Evolutionary conservation across 306 rosid genomes (phyloP).

Genomic region (Dicorynia guianensis): DNA sequence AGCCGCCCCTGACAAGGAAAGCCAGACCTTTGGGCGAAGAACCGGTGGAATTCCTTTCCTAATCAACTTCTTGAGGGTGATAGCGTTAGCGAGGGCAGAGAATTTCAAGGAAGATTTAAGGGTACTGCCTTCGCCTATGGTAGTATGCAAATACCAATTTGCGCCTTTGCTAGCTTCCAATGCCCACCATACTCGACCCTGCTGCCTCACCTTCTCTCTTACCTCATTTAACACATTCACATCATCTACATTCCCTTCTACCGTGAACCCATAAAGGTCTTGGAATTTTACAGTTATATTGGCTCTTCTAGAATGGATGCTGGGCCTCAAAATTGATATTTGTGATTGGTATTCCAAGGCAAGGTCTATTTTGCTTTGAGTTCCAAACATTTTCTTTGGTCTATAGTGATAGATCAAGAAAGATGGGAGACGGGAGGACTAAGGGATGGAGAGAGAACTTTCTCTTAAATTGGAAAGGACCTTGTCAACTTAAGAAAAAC

Average conservation of each 20-base stretch:
- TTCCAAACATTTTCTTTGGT: conserved; percentile 68
- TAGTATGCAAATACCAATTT: conserved; percentile 86
- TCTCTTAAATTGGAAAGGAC: conserved; percentile 40
- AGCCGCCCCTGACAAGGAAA: conserved; percentile 92
- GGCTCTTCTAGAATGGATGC: conserved; percentile 92
- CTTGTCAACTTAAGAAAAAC: conserved; percentile 50
- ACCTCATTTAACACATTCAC: conserved; percentile 97
- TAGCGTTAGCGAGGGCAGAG: conserved; percentile 79
- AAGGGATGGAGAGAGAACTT: conserved; percentile 21
- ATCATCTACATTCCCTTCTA: conserved; percentile 99
- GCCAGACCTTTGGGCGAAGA: conserved; percentile 96
- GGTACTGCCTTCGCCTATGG: conserved; percentile 77
- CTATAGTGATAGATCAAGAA: conserved; percentile 49
- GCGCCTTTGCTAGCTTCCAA: conserved; percentile 96
- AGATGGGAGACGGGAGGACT: conserved; percentile 20
- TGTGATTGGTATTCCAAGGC: conserved; percentile 90
- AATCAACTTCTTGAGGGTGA: conserved; percentile 87
- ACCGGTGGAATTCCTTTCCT: conserved; percentile 96
- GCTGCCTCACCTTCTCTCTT: conserved; percentile 94
- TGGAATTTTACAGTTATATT: conserved; percentile 94
- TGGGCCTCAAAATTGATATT: conserved; percentile 81
- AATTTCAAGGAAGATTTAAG: conserved; percentile 86
- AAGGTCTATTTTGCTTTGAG: conserved; percentile 80
- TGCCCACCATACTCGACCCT: conserved; percentile 98
- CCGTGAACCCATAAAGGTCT: conserved; percentile 93